Percentiles rank a stretch among this genome's conserved stretches.
Evolutionary conservation across 805 yeast species (phyloP).

Genomic region (Phaffomyces thermotolerans): DNA sequence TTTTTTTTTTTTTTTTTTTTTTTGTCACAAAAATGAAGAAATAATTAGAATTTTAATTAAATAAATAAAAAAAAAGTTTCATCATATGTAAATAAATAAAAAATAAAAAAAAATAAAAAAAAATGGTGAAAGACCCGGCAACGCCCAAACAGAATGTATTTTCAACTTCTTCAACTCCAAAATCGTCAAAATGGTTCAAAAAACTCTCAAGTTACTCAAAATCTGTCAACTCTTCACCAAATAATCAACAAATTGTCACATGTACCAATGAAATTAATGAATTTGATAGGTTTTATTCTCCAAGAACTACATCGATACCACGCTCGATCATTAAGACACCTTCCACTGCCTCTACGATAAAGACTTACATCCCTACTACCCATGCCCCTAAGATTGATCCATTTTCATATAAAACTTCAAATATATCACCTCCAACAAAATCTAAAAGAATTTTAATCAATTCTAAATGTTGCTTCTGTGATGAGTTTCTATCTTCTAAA

Average conservation of each 20-base stretch:
- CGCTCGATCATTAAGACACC: slow-evolving; percentile 3
- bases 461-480: slow-evolving; percentile 35
- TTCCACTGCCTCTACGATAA: background rate
- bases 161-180: background rate
- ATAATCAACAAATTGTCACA: background rate
- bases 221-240: slow-evolving; percentile 1
- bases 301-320: slow-evolving; percentile 18
- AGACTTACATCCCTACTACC: background rate
- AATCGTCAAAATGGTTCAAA: slow-evolving; percentile 16
- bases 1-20: background rate
- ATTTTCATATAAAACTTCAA: slow-evolving; percentile 6
- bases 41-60: too few relatives aligned
- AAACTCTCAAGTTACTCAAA: slow-evolving; percentile 8
- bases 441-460: slow-evolving; percentile 15
- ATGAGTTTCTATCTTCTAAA: slow-evolving; percentile 32
- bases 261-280: background rate
- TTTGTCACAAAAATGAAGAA: too few relatives aligned
- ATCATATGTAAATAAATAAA: too few relatives aligned
- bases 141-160: background rate
- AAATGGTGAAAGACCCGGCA: slow-evolving; percentile 2
- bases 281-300: slow-evolving; percentile 1
- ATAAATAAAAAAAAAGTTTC: background rate
- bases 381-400: slow-evolving; percentile 17
- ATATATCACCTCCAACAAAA: slow-evolving; percentile 6
- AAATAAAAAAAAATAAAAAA: too few relatives aligned